A percentile compares a stretch with the other conserved stretches of the same genome.
Conservation (phyloP, 2,329 filamentous ascomycete genomes). For the Aspergillus tubingensis region DNA sequence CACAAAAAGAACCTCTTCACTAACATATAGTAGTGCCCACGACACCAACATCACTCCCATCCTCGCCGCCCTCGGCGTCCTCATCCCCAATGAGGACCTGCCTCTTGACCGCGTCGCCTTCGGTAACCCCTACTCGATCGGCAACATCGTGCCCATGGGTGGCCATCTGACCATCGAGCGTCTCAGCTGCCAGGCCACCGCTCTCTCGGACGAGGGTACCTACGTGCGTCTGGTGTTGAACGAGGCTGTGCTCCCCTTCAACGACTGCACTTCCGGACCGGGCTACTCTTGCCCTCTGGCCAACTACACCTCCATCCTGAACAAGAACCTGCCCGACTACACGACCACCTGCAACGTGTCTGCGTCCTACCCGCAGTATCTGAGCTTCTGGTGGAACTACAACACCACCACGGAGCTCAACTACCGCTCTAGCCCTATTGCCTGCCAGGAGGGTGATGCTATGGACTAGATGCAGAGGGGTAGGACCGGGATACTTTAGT, state of each 20-base stretch:
- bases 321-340: slow-evolving; percentile 17
- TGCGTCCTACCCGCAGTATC: slow-evolving; percentile 16
- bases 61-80: slow-evolving; percentile 21
- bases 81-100: slow-evolving; percentile 21
- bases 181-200: slow-evolving; percentile 24
- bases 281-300: slow-evolving; percentile 22
- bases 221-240: slow-evolving; percentile 27
- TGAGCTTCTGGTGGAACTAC: slow-evolving; percentile 23
- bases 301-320: slow-evolving; percentile 16
- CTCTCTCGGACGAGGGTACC: slow-evolving; percentile 12
- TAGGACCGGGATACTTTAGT: too few relatives aligned
- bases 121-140: slow-evolving; percentile 17
- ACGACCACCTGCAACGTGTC: slow-evolving; percentile 16
- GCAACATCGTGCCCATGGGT: slow-evolving; percentile 23
- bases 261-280: slow-evolving; percentile 19
- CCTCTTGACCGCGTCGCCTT: slow-evolving; percentile 24
- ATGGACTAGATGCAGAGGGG: neutral
- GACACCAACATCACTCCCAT: slow-evolving; percentile 27
- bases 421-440: neutral
- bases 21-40: slow-evolving; percentile 10
- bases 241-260: slow-evolving; percentile 24
- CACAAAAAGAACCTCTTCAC: neutral
- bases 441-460: neutral
- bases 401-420: slow-evolving; percentile 6
- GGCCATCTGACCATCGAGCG: slow-evolving; percentile 26